phyloP scores from a whole-genome alignment of 106 monocot species.

The Phalaenopsis aphrodite region DNA sequence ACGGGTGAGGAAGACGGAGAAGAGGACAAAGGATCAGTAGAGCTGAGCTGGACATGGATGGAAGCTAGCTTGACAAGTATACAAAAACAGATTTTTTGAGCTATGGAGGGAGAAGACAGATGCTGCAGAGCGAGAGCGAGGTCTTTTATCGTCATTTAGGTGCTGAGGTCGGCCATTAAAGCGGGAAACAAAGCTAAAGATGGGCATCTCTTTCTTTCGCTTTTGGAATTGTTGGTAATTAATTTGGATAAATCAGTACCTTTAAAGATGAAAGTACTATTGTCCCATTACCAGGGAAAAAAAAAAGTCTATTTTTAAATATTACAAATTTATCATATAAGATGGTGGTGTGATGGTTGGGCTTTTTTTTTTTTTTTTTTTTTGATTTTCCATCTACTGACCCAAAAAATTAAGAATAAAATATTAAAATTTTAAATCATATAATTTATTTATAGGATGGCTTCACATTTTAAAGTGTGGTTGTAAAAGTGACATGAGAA shows the following conservation, averaged over 20 bases:
- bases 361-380: too few species aligned
- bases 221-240: not conserved
- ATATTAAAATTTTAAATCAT: too few species aligned
- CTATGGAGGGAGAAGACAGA: not conserved
- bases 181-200: slow-evolving; percentile 4
- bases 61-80: slow-evolving; percentile 12
- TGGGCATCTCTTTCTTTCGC: slow-evolving; percentile 7
- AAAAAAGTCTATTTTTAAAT: too few species aligned
- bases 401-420: too few species aligned
- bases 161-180: not conserved
- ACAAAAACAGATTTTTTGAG: not conserved
- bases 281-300: too few species aligned
- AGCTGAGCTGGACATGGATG: slow-evolving; percentile 17
- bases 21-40: slow-evolving; percentile 10
- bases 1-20: slow-evolving; percentile 13
- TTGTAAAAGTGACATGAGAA: too few species aligned
- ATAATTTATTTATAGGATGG: too few species aligned
- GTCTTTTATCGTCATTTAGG: not conserved
- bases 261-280: too few species aligned
- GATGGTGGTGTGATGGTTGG: too few species aligned
- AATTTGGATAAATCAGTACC: not conserved
- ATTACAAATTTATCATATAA: too few species aligned
- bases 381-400: too few species aligned
- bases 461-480: too few species aligned
- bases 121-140: not conserved